phyloP scores from a whole-genome alignment of 2,329 filamentous ascomycete genomes.

The Pseudogymnoascus sp. region DNA sequence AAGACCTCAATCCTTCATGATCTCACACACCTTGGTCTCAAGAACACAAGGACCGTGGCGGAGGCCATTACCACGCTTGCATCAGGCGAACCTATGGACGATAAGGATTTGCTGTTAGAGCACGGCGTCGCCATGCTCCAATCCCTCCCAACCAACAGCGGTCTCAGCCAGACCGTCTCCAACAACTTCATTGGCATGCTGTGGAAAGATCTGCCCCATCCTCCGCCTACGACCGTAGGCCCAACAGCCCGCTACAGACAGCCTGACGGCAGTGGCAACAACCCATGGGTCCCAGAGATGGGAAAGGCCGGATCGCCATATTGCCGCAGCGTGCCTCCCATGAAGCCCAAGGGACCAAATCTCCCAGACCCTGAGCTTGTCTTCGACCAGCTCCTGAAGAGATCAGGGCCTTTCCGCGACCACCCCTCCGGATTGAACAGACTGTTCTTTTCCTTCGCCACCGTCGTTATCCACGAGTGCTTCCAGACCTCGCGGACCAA shows the following conservation, averaged over 20 bases:
- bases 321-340: constrained; percentile 35
- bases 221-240: constrained; percentile 38
- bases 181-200: constrained; percentile 45
- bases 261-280: constrained; percentile 39
- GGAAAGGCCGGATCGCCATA: constrained; percentile 44
- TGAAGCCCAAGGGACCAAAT: constrained; percentile 41
- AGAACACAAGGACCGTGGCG: constrained; percentile 32
- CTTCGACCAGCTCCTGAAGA: constrained; percentile 37
- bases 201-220: constrained; percentile 45
- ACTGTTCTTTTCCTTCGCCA: constrained; percentile 40
- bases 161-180: constrained; percentile 38
- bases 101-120: constrained; percentile 40
- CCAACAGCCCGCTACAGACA: constrained; percentile 36
- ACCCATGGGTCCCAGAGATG: constrained; percentile 41
- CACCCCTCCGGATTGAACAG: constrained; percentile 38
- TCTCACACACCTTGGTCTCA: constrained; percentile 31
- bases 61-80: constrained; percentile 35
- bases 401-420: constrained; percentile 32
- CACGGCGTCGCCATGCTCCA: constrained; percentile 45
- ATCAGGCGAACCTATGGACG: constrained; percentile 37
- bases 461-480: constrained; percentile 40
- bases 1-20: constrained; percentile 36
- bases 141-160: constrained; percentile 39
- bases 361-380: constrained; percentile 40
- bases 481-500: constrained; percentile 35